Conservation (phyloP, 345 rosid species). For the Diplotaxis tenuifolia region DNA sequence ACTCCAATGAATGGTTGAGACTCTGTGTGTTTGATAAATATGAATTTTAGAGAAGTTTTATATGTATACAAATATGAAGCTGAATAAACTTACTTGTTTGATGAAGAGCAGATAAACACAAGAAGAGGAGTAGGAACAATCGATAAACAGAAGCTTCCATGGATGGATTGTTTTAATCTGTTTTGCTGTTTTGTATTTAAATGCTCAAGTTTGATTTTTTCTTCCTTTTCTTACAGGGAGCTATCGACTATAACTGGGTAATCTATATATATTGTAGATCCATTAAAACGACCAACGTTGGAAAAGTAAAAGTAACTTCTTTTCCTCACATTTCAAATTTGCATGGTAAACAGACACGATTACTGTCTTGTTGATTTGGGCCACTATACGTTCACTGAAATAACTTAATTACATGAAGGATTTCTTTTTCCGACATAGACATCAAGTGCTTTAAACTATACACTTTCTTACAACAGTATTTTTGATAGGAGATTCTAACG, state of each 20-base stretch:
- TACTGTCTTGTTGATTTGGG: neutral
- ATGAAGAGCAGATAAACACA: conserved; percentile 25
- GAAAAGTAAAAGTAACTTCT: conserved; percentile 6
- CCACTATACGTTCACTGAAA: neutral
- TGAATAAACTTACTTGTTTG: conserved; percentile 49
- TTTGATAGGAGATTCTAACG: neutral
- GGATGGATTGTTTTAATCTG: conserved; percentile 18
- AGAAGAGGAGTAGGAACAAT: conserved; percentile 38
- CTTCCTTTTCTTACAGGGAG: neutral
- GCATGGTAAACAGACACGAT: neutral
- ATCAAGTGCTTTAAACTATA: neutral
- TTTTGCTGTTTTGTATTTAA: neutral
- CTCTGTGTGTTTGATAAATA: conserved; percentile 45
- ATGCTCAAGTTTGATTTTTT: conserved; percentile 1
- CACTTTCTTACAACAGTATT: neutral
- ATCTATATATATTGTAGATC: conserved; percentile 22
- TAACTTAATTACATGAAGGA: neutral
- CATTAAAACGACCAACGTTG: conserved; percentile 7
- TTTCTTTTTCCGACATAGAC: neutral
- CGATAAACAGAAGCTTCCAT: conserved; percentile 45
- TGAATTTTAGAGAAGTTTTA: neutral
- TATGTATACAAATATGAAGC: neutral
- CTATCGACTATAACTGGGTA: neutral
- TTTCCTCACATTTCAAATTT: neutral
- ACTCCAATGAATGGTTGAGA: conserved; percentile 77